These are phyloP conservation scores for Pugionium dolabratum DNA, from an alignment of 345 rosid species.

Conservation along the genomic window DNA sequence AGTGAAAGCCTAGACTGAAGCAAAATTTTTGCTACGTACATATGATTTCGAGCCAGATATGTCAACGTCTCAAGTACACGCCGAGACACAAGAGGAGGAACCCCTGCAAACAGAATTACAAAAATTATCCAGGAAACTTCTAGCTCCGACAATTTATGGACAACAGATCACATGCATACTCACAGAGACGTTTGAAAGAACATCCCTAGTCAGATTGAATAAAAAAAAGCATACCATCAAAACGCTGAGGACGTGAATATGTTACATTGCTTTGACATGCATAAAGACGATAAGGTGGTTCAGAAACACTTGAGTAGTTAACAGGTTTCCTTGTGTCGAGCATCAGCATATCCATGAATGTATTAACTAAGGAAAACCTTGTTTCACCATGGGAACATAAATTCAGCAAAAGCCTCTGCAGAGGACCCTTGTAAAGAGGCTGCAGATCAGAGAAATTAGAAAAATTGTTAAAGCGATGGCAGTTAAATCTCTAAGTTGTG, in stretches of 20 bases:
- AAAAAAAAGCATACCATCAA: conserved; percentile 60
- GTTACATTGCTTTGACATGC: conserved; percentile 88
- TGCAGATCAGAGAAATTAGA: conserved; percentile 41
- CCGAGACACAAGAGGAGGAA: conserved; percentile 90
- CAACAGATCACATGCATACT: conserved; percentile 1
- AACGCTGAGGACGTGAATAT: conserved; percentile 89
- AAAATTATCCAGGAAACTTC: neutral
- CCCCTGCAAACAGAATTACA: conserved; percentile 49
- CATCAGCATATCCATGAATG: conserved; percentile 87
- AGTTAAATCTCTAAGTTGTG: neutral
- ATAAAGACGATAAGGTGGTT: conserved; percentile 79
- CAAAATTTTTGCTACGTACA: conserved; percentile 71
- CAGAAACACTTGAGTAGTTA: conserved; percentile 49
- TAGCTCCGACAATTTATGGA: neutral
- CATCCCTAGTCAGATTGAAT: conserved; percentile 4
- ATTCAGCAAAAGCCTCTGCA: conserved; percentile 91
- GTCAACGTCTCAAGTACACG: conserved; percentile 89
- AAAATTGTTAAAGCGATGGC: conserved; percentile 16
- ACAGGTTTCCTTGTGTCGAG: conserved; percentile 65
- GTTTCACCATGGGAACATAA: conserved; percentile 90
- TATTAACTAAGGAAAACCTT: conserved; percentile 68
- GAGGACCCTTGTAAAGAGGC: conserved; percentile 91
- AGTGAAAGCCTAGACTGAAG: conserved; percentile 66
- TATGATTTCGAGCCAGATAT: conserved; percentile 84
- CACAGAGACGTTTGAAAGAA: neutral